Evolutionary conservation across 2,329 filamentous ascomycete species (phyloP), one percentile per base, ranked within the genome.

Genomic region (Ceratocystis variospora): DNA sequence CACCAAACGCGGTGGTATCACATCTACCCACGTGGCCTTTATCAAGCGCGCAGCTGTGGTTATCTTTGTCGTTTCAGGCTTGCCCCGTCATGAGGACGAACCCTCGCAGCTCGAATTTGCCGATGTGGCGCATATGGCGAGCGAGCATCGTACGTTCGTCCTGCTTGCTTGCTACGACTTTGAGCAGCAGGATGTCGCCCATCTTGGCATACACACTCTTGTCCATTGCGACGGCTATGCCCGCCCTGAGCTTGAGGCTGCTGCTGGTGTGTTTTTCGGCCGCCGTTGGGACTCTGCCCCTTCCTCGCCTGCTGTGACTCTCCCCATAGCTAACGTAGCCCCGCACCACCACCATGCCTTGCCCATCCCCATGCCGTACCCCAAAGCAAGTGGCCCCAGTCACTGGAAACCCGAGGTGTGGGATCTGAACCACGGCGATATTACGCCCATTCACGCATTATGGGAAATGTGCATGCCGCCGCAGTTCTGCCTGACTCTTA

Each of bases 1-100:
- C 71, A 83, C 84, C 4, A 81, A 83, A 61, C 79, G 79, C 64
- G 75, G 79, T 67, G 86, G 87, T 53, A 83, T 89, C 72, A 87
- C 84, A 2, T 78, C 79, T 25, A 80, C 82, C 57, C 85, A 91
- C 73, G 75, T 80, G 62, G 80, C 79, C 63, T 87, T 88, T 70
- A 80, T 89, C 64, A 80, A 79, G 66, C 77, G 81, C 66, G 84
- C 85, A 3, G 80, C 79, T 61, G 79, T 79, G 1, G 77, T 88
- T 45, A 74, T 89, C 15, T 83, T 88, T 67, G 81, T 89, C 66
- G 78, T 85, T 50, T 81, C 80, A 2, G 79, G 79, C 1, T 63
- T 68, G 25, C 76, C 77, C 46, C 76, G 78, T 3, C 71, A 72
- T n/a, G 70, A 75, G 12, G 78, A 79, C 5, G 79, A 83, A 67